phyloP scores from a whole-genome alignment of 345 rosid species.

The Limnanthes douglasii region DNA sequence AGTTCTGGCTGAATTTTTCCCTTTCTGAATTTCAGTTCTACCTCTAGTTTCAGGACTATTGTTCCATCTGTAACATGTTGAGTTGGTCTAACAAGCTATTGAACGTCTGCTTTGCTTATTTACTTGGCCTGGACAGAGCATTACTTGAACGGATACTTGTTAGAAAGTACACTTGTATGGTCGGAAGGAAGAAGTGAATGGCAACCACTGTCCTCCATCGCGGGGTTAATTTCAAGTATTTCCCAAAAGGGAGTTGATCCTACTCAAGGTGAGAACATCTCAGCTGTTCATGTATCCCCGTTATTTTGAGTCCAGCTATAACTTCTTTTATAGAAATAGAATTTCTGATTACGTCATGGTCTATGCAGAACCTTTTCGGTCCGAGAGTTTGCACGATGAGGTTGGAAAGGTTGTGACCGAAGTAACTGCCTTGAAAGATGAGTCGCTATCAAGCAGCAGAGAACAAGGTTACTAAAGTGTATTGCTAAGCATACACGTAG shows the following conservation, averaged over 20 bases:
- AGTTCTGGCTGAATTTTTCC: slow-evolving; percentile 14
- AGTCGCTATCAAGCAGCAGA: slow-evolving; percentile 9
- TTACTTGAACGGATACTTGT: slow-evolving; percentile 57
- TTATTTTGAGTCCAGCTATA: neutral
- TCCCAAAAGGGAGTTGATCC: slow-evolving; percentile 19
- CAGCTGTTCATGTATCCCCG: neutral
- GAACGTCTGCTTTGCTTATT: slow-evolving; percentile 29
- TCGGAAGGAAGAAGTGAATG: slow-evolving; percentile 75
- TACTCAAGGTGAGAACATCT: slow-evolving; percentile 22
- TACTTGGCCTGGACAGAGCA: slow-evolving; percentile 65
- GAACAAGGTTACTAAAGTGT: slow-evolving; percentile 7
- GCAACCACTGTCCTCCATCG: slow-evolving; percentile 66
- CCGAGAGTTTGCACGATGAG: slow-evolving; percentile 3
- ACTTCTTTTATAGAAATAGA: neutral
- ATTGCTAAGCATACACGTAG: no score
- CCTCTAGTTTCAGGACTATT: slow-evolving; percentile 24
- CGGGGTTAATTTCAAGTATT: slow-evolving; percentile 36
- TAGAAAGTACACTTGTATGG: slow-evolving; percentile 66
- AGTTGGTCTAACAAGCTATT: slow-evolving; percentile 27
- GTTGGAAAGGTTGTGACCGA: slow-evolving; percentile 2
- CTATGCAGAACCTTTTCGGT: slow-evolving; percentile 8
- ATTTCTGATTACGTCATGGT: slow-evolving; percentile 5
- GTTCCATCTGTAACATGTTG: slow-evolving; percentile 25
- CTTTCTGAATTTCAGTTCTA: slow-evolving; percentile 14
- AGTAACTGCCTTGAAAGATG: slow-evolving; percentile 8